Conservation (phyloP, 495 filamentous ascomycete genomes). For the Bacidia gigantensis region DNA sequence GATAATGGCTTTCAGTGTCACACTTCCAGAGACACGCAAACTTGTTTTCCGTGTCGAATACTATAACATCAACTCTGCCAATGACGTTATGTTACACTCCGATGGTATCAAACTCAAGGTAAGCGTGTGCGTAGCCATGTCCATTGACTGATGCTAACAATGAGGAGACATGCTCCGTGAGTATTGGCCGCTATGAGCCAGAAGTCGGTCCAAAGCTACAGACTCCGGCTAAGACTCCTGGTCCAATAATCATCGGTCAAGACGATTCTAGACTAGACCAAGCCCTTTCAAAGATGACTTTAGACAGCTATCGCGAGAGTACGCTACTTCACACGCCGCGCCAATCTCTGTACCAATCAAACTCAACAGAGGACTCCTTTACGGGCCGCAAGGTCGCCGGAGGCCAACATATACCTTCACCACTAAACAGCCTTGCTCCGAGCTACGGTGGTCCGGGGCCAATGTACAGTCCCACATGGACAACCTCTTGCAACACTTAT, state of each 20-base stretch:
- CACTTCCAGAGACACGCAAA: conserved; percentile 23
- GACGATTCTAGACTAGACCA: conserved; percentile 9
- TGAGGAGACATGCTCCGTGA: conserved; percentile 17
- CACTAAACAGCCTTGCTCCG: conserved; percentile 3
- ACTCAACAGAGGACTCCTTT: neutral
- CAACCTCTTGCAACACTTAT: conserved; percentile 5
- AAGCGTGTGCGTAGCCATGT: conserved; percentile 15
- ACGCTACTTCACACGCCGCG: conserved; percentile 2
- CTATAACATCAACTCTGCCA: conserved; percentile 31
- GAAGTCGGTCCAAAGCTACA: neutral
- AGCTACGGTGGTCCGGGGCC: conserved; percentile 1
- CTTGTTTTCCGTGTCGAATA: conserved; percentile 37
- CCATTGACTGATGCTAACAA: conserved; percentile 9
- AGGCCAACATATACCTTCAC: conserved; percentile 8
- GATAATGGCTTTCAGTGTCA: conserved; percentile 35
- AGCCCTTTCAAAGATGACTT: conserved; percentile 8
- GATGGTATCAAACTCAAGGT: conserved; percentile 37
- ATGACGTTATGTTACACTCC: conserved; percentile 26
- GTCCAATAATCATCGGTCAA: conserved; percentile 14
- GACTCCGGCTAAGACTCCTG: conserved; percentile 1
- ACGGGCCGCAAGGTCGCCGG: conserved; percentile 7
- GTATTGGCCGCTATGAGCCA: conserved; percentile 11
- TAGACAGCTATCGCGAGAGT: conserved; percentile 1
- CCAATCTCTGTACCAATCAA: conserved; percentile 6
- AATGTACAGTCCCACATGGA: conserved; percentile 7